Base-by-base conservation (phyloP, 1,139 yeast species). In the Candida sp. region DNA sequence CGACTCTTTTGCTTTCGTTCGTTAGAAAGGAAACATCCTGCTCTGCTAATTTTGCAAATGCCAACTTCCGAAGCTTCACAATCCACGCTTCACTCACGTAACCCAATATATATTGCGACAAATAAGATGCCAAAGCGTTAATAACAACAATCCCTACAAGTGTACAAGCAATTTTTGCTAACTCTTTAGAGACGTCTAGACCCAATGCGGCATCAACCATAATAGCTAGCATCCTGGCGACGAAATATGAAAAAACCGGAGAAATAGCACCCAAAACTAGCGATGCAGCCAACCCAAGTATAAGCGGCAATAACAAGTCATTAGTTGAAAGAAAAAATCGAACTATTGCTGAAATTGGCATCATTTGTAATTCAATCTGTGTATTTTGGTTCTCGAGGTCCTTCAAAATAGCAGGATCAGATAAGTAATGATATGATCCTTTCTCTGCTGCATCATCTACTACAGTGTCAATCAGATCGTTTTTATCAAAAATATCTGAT, bases 161-260 rank as follows among this genome's bases (percentile, higher is more conserved):
- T 36, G 81, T 63, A 45, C 79, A 49, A 0, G 96, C 81, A 97
- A 97, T 90, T 49, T 72, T 69, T 1, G 78, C 41, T 33, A 82
- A 57, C 29, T 70, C 70, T 4, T 43, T 29, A 1, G 51, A 48
- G 2, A 49, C 48, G 34, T 57, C 38, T 1, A 43, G 40, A 4
- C 66, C 66, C 1, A 71, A 55, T 0, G 77, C 67, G 3, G 73
- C 60, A 4, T 63, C 75, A 6, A 84, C 71, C 57, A 84, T 73
- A 22, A 79, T 82, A 22, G 74, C 59, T 22, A 91, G 64, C 5
- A 91, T 65, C 49, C 81, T 80, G 0, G 98, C 80, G 50, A 91
- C 82, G 35, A 86, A 77, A 55, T 63, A 90, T 0, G 97, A 87
- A 51, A 93, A 89, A 0, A 87, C 63, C 0, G 99, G 98, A 47